Conservation (phyloP, 345 rosid genomes). For the Citrus maxima region DNA sequence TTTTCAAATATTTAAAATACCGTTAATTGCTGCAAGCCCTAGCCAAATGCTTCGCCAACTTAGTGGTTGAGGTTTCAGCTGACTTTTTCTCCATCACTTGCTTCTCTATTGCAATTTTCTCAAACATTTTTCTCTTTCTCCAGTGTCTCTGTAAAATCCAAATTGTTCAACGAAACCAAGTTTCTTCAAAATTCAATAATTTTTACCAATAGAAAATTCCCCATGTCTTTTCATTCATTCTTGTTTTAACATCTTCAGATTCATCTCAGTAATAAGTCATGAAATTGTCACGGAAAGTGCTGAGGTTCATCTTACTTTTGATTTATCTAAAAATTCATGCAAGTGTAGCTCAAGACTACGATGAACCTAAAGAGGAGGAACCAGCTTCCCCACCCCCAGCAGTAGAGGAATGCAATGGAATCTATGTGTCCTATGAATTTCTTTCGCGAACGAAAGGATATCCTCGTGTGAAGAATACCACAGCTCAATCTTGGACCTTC, state of each 20-base stretch:
- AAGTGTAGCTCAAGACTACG: slow-evolving; percentile 15
- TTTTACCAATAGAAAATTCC: not conserved
- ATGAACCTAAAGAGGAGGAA: not conserved
- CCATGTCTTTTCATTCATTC: not conserved
- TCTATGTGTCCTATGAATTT: slow-evolving; percentile 32
- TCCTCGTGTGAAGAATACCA: slow-evolving; percentile 32
- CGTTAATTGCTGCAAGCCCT: slow-evolving; percentile 3
- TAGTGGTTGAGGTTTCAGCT: slow-evolving; percentile 25
- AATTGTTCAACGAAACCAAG: not conserved
- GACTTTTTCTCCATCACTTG: slow-evolving; percentile 26
- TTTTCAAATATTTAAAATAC: not conserved
- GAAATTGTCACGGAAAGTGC: slow-evolving; percentile 17
- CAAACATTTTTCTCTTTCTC: not conserved
- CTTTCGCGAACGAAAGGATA: slow-evolving; percentile 23
- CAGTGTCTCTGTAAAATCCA: not conserved
- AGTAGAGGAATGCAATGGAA: slow-evolving; percentile 28
- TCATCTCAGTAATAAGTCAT: slow-evolving; percentile 3
- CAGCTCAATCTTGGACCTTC: slow-evolving; percentile 53
- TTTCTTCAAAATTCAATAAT: not conserved
- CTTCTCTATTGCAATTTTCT: not conserved
- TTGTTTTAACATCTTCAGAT: not conserved
- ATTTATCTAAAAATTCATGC: not conserved
- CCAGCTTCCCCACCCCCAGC: slow-evolving; percentile 29
- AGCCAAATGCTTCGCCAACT: slow-evolving; percentile 25
- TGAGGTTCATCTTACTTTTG: not conserved